Evolutionary conservation across 257 asterid genomes (phyloP).

Genomic region (Rauvolfia tetraphylla): DNA sequence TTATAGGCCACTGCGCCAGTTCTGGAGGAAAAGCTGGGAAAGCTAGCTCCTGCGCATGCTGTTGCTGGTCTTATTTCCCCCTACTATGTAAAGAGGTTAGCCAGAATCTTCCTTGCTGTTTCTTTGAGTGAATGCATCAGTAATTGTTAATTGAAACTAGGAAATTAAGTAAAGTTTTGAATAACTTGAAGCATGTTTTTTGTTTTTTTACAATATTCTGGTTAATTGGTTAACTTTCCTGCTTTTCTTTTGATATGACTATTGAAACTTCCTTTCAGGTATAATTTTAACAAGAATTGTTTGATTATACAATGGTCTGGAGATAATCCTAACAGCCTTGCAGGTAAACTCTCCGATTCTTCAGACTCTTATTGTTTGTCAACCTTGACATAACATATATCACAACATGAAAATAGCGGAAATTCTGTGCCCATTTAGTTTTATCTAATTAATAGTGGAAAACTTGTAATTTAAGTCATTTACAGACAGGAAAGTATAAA

Average conservation of each 20-base stretch:
- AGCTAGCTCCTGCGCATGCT: slow-evolving; percentile 78
- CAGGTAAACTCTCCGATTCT: slow-evolving; percentile 41
- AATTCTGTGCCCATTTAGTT: neutral
- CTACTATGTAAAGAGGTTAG: slow-evolving; percentile 74
- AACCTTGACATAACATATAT: neutral
- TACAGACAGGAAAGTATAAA: no score
- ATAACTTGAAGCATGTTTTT: neutral
- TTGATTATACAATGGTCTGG: slow-evolving; percentile 89
- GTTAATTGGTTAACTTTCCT: neutral
- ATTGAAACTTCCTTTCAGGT: slow-evolving; percentile 43
- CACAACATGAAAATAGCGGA: neutral
- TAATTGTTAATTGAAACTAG: neutral
- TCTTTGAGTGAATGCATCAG: neutral
- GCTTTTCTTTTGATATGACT: neutral
- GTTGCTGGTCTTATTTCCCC: slow-evolving; percentile 67
- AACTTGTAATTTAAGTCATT: no score
- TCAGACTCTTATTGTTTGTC: neutral
- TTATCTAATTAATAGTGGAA: no score
- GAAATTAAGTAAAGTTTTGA: no score
- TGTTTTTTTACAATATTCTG: neutral
- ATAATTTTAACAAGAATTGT: slow-evolving; percentile 66
- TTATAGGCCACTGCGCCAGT: slow-evolving; percentile 79
- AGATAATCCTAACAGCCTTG: slow-evolving; percentile 97
- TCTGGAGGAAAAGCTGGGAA: slow-evolving; percentile 79
- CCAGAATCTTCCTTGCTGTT: neutral